Evolutionary conservation across 116 monocot species (phyloP).

Genomic region (Zostera marina): DNA sequence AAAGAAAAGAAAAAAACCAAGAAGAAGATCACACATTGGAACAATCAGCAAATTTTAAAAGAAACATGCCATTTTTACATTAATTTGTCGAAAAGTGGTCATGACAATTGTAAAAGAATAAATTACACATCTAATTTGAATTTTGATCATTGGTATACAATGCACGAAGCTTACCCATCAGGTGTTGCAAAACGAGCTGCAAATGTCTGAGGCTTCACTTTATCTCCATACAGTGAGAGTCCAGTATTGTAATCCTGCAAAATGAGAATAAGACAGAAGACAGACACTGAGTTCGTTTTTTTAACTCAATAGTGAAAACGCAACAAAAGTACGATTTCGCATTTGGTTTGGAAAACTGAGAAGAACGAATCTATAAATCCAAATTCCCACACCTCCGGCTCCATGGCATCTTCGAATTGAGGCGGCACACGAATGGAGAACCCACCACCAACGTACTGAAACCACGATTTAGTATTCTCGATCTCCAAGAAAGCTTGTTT

Average conservation of each 20-base stretch:
- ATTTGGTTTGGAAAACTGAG: no score
- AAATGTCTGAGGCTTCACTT: slow-evolving; percentile 71
- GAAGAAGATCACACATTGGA: no score
- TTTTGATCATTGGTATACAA: slow-evolving; percentile 1
- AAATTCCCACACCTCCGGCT: slow-evolving; percentile 53
- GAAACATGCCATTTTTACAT: no score
- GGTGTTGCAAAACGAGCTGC: slow-evolving; percentile 85
- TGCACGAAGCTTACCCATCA: slow-evolving; percentile 35
- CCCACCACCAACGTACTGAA: slow-evolving; percentile 65
- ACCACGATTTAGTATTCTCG: slow-evolving; percentile 73
- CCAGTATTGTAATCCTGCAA: slow-evolving; percentile 70
- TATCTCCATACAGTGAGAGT: slow-evolving; percentile 77
- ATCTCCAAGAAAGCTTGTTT: slow-evolving; percentile 33
- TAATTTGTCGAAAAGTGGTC: no score
- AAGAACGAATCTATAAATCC: no score
- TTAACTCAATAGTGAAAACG: no score
- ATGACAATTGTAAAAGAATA: neutral
- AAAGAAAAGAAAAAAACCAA: no score
- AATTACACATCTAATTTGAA: slow-evolving; percentile 1
- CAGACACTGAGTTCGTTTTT: neutral
- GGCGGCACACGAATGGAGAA: slow-evolving; percentile 90
- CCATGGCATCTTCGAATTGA: slow-evolving; percentile 58
- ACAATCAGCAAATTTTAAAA: no score
- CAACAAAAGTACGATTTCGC: no score
- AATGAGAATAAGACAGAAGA: neutral